Conservation (phyloP, 2,329 filamentous ascomycete species). For the Fusarium sp. region DNA sequence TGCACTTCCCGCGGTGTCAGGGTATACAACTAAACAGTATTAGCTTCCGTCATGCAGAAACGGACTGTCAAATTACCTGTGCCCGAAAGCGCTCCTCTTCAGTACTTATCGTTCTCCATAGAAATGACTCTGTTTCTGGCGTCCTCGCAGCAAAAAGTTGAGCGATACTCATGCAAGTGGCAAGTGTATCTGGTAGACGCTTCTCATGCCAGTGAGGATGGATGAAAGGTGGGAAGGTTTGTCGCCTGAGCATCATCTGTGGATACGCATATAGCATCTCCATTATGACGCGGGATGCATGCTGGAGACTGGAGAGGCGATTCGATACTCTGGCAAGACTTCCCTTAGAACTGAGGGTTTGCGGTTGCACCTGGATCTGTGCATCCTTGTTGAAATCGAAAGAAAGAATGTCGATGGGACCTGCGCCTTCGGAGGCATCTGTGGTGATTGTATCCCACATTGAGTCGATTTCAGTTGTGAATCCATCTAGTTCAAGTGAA, state of each 20-base stretch:
- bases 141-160: slow-evolving; percentile 45
- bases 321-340: slow-evolving; percentile 35
- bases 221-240: slow-evolving; percentile 52
- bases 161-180: slow-evolving; percentile 47
- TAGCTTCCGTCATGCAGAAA: neutral
- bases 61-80: slow-evolving; percentile 18
- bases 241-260: slow-evolving; percentile 50
- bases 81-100: slow-evolving; percentile 44
- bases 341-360: neutral
- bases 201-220: slow-evolving; percentile 47
- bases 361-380: neutral
- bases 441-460: neutral
- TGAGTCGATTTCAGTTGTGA: neutral
- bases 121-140: slow-evolving; percentile 40
- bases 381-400: neutral
- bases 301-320: slow-evolving; percentile 14
- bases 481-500: neutral
- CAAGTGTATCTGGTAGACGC: slow-evolving; percentile 39
- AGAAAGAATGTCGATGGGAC: fast-evolving
- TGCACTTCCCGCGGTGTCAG: slow-evolving; percentile 32
- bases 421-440: fast-evolving
- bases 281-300: slow-evolving; percentile 43
- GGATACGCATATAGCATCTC: slow-evolving; percentile 49
- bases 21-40: neutral
- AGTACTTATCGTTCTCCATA: slow-evolving; percentile 47